Evolutionary conservation across 352 stramenopile species (phyloP).

Genomic region (Sclerospora graminicola): DNA sequence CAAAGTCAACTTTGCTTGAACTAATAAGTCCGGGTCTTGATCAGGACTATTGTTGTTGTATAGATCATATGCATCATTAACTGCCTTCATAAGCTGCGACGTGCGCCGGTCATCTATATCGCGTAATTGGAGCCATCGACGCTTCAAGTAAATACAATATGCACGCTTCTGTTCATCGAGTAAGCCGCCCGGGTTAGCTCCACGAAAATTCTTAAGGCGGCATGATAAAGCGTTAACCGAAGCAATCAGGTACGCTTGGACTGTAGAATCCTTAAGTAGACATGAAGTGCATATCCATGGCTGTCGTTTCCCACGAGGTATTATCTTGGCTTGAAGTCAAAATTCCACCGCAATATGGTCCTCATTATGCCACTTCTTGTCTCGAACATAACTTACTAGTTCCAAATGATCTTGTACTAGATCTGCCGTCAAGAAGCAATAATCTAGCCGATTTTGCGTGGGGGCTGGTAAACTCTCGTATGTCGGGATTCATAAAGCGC

Average conservation of each 20-base stretch:
- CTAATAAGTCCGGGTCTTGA: neutral
- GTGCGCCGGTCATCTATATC: neutral
- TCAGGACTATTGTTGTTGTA: conserved; percentile 1
- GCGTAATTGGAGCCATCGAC: conserved; percentile 1
- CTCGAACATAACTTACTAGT: neutral
- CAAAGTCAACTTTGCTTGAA: neutral
- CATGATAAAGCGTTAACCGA: neutral
- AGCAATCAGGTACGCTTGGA: neutral
- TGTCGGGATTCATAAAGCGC: conserved; percentile 5
- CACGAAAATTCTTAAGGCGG: conserved; percentile 2
- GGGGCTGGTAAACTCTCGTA: conserved; percentile 2
- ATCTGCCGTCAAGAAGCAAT: conserved; percentile 7
- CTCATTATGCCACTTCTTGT: conserved; percentile 10
- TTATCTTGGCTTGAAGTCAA: neutral
- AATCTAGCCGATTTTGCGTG: conserved; percentile 7
- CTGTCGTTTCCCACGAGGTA: neutral
- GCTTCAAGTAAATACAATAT: conserved; percentile 5
- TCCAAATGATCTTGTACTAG: conserved; percentile 5
- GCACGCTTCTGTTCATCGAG: conserved; percentile 10
- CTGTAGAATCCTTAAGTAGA: neutral
- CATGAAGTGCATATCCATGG: conserved; percentile 2
- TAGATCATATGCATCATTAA: conserved; percentile 4
- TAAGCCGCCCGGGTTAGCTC: conserved; percentile 6
- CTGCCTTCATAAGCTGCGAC: neutral
- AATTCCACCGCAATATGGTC: conserved; percentile 8